Evolutionary conservation across 345 rosid species (phyloP), one percentile per base, ranked within the genome.

Genomic region (Sonneratia caseolaris): DNA sequence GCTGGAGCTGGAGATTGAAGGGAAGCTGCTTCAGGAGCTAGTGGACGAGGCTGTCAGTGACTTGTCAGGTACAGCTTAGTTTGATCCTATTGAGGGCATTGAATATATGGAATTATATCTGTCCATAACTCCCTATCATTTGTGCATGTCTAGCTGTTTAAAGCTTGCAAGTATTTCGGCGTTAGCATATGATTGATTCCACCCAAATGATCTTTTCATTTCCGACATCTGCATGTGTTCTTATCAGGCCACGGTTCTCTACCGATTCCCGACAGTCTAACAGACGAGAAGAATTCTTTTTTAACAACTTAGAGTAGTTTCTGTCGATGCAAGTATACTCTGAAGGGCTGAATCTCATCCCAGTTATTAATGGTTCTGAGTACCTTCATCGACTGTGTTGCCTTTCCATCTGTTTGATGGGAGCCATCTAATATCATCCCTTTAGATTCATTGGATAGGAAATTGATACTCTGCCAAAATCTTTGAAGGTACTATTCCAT

Each of bases 11-110:
- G 89, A 88, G 69, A 86, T 92, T 70, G 93, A 86, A 79, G 71
- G 79, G 80, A 81, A 77, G 68, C 76, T 96, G 82, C 81, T 92
- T 73, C 82, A 85, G 71, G 97, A 96, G 74, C 89, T 92, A 47
- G 87, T 92, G 75, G 87, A 87, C 74, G 98, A 96, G 76, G 83
- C 90, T 40, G 91, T 92, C 70, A 78, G 76, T 32, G 89, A 86
- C 69, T 70, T 89, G 76, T 79, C 84, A 64, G 78, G 79, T 68
- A 74, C 76, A 72, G 68, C 38, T 9, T 62, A n/a, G 37, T 24
- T 62, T 32, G 66, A 27, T 13, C 12, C 57, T 13, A 13, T 27
- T 61, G 14, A 35, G 37, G 66, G 37, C 66, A 62, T 62, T 62
- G 13, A 12, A 62, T 62, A 55, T 51, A 53, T 70, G 35, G 18